Evolutionary conservation across 805 yeast species (phyloP).

Genomic region (Candida hispaniensis): DNA sequence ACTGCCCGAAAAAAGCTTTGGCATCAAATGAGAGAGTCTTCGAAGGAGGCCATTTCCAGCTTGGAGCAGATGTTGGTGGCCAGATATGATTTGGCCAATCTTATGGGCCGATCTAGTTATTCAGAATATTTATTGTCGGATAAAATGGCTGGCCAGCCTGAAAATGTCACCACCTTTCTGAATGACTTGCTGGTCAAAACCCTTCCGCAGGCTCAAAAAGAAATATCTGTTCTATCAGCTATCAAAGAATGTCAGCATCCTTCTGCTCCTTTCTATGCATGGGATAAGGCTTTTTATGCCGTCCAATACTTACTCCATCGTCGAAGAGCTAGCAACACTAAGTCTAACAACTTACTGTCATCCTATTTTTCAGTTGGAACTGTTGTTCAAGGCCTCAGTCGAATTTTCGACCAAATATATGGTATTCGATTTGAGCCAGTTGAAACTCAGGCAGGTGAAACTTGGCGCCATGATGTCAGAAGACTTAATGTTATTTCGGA

Average conservation of each 20-base stretch:
- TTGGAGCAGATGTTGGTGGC: constrained; percentile 50
- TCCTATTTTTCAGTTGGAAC: constrained; percentile 76
- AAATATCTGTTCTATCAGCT: constrained; percentile 35
- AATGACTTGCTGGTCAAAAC: constrained; percentile 44
- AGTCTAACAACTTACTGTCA: constrained; percentile 37
- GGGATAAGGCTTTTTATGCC: constrained; percentile 77
- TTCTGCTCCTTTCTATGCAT: constrained; percentile 47
- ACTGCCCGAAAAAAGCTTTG: constrained; percentile 57
- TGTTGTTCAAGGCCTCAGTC: constrained; percentile 71
- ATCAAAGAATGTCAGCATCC: constrained; percentile 25
- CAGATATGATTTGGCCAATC: constrained; percentile 58
- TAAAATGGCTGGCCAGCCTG: constrained; percentile 80
- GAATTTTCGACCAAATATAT: constrained; percentile 58
- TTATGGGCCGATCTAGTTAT: constrained; percentile 60
- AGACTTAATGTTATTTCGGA: constrained; percentile 66
- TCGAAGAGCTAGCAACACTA: constrained; percentile 24
- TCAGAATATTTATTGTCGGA: constrained; percentile 76
- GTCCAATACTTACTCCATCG: constrained; percentile 26
- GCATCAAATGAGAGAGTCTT: constrained; percentile 60
- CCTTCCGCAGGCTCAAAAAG: constrained; percentile 46
- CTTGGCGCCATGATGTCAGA: constrained; percentile 82
- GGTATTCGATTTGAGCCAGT: constrained; percentile 68
- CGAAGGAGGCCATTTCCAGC: constrained; percentile 47
- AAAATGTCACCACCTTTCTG: constrained; percentile 62
- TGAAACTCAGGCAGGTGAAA: constrained; percentile 56